Evolutionary conservation across 148 eudicot genomes (phyloP).

Genomic region (Rhododendron griersonianum): DNA sequence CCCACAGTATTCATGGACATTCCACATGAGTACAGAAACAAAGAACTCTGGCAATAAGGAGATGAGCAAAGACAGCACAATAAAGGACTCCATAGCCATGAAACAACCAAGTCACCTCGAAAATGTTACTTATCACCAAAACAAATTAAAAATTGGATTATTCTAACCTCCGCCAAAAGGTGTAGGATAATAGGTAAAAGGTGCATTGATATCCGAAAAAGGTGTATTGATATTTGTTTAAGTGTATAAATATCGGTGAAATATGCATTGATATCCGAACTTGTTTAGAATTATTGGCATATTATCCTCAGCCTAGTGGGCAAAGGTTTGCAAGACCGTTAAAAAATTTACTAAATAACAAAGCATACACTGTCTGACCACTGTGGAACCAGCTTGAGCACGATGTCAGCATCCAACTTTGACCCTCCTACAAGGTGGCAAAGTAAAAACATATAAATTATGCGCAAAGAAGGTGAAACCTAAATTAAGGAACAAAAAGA

Average conservation of each 20-base stretch:
- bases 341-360: not conserved
- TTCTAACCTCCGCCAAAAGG: too few species aligned
- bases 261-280: too few species aligned
- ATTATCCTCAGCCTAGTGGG: too few species aligned
- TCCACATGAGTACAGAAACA: not conserved
- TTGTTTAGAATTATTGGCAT: too few species aligned
- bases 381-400: constrained; percentile 58
- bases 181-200: too few species aligned
- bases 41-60: not conserved
- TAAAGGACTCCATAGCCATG: not conserved
- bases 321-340: too few species aligned
- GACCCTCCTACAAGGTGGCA: constrained; percentile 21
- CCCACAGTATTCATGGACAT: not conserved
- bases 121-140: not conserved
- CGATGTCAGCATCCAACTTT: constrained; percentile 38
- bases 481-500: constrained; percentile 8
- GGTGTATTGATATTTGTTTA: too few species aligned
- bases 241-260: too few species aligned
- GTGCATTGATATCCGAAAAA: too few species aligned
- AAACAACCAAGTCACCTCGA: not conserved
- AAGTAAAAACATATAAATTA: not conserved
- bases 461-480: not conserved
- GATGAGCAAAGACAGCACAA: not conserved
- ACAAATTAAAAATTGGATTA: not conserved
- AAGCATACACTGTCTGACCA: constrained; percentile 64